Base-by-base conservation (phyloP, 805 yeast genomes). In the Wickerhamiella brachini region DNA sequence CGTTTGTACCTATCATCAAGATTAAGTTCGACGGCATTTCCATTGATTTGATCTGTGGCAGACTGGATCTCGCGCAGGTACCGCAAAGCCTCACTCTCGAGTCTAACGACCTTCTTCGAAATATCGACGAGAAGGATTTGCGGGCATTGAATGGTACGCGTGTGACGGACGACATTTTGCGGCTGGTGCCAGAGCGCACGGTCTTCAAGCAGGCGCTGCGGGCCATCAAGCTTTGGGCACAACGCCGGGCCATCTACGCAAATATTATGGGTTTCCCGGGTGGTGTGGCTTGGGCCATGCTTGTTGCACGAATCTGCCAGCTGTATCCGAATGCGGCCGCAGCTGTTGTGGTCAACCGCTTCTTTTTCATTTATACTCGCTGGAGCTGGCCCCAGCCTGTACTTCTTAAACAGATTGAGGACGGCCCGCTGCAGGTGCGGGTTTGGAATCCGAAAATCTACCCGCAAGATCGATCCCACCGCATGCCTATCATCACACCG, bases 331-430 rank as follows among this genome's bases (percentile, higher is more conserved):
- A 90, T 67, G 95, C 97, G 0, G 94, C 88, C 12, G 82, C 96
- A 54, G 86, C 97, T 0, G 87, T 85, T 2, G 83, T 93, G 49
- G 81, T 93, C n/a, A 79, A 83, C 53, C 85, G 88, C 63, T 93
- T 93, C 64, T 93, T 93, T 68, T 78, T 79, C 56, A 87, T 93
- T 55, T 77, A 86, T 58, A 69, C 87, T 1, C 79, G 86, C 64
- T 93, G 98, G 98, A 80, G 79, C 60, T 93, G 98, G 98, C 98
- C 98, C 1, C 97, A 90, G 66, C 98, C 98, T 0, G 97, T 93
- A 1, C 71, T 93, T 39, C 72, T 93, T 51, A 89, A 87, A 62
- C 93, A 80, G 15, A 93, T 93, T 55, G 98, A 93, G 64, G 97
- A 90, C 68, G 97, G 98, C 0, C 97, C 97, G 0, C 69, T 93